Percentiles rank a stretch among this genome's conserved stretches.
These are phyloP conservation scores for Pisolithus marmoratus DNA, from an alignment of 768 basidiomycete genomes.

Conservation along the genomic window DNA sequence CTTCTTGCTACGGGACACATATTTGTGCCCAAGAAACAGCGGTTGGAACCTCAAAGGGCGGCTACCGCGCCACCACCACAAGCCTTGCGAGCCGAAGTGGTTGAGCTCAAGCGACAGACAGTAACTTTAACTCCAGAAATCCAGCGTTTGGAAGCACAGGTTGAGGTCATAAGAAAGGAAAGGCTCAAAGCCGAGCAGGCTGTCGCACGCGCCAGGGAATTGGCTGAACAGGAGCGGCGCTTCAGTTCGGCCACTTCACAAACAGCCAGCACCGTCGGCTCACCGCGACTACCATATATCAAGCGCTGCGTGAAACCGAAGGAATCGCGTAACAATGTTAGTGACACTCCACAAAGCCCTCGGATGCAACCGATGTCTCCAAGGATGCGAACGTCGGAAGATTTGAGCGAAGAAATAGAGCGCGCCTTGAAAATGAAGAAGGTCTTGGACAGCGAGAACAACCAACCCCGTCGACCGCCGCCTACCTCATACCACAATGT, in stretches of 20 bases:
- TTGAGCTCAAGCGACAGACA: constrained; percentile 32
- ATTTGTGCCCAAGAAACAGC: constrained; percentile 33
- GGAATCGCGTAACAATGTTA: not conserved
- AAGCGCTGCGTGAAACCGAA: not conserved
- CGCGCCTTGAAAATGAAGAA: constrained; percentile 29
- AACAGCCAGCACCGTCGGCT: constrained; percentile 11
- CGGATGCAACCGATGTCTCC: not conserved
- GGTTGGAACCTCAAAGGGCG: constrained; percentile 23
- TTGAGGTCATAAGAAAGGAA: constrained; percentile 9
- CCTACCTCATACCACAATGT: constrained; percentile 19
- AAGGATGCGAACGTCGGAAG: not conserved
- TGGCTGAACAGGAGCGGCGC: not conserved
- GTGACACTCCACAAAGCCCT: not conserved
- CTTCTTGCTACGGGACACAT: constrained; percentile 54
- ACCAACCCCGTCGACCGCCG: constrained; percentile 28
- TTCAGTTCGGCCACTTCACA: not conserved
- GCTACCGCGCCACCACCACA: constrained; percentile 45
- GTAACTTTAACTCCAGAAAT: constrained; percentile 20
- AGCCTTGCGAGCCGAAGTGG: constrained; percentile 34
- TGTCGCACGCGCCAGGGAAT: not conserved
- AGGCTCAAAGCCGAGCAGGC: constrained; percentile 3
- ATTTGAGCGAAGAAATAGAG: not conserved
- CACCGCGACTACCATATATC: constrained; percentile 4
- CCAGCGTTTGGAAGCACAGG: constrained; percentile 22
- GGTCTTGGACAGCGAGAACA: constrained; percentile 38